phyloP scores from a whole-genome alignment of 106 monocot species.

The Iris macrosiphon region DNA sequence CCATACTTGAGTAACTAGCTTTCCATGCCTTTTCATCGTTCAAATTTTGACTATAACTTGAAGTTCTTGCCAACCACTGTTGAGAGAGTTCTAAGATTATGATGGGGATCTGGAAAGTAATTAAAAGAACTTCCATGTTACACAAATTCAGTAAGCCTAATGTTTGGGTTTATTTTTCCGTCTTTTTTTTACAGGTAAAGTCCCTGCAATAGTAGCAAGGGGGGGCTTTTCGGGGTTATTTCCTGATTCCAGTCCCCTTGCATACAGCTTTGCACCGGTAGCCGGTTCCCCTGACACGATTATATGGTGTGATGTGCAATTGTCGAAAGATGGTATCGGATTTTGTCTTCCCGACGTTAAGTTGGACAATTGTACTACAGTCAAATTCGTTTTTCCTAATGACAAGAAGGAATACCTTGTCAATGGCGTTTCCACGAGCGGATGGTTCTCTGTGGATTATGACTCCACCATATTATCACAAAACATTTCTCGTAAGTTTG shows the following conservation, averaged over 20 bases:
- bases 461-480: no score
- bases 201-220: conserved; percentile 57
- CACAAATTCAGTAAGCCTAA: no score
- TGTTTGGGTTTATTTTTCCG: background rate
- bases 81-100: no score
- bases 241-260: conserved; percentile 58
- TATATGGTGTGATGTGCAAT: conserved; percentile 64
- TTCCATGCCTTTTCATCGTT: no score
- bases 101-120: no score
- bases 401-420: conserved; percentile 29
- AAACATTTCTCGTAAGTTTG: no score
- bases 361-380: conserved; percentile 55
- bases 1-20: no score
- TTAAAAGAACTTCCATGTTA: no score
- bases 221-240: conserved; percentile 89
- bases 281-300: conserved; percentile 25
- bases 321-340: conserved; percentile 65
- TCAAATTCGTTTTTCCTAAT: conserved; percentile 23
- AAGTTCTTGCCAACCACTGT: no score
- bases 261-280: conserved; percentile 24
- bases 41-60: no score
- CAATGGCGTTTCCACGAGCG: conserved; percentile 34
- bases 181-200: conserved; percentile 32
- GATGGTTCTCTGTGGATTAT: conserved; percentile 84
- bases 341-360: conserved; percentile 60